Evolutionary conservation across 495 filamentous ascomycete genomes (phyloP).

Genomic region (Podospora bellae-mahoneyi): DNA sequence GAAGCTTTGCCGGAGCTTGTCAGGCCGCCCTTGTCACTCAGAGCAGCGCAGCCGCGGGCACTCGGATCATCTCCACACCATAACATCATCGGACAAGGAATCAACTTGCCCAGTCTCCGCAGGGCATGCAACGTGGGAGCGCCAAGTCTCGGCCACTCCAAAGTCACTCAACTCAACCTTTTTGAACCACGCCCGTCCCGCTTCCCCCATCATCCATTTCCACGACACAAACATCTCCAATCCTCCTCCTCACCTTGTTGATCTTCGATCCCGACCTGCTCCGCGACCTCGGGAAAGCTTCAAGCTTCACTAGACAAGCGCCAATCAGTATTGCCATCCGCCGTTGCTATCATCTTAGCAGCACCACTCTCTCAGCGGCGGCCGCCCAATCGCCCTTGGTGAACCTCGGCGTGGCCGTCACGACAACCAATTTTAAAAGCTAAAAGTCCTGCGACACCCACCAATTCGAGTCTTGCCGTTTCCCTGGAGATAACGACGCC

Average conservation of each 20-base stretch:
- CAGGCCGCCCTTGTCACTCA: slow-evolving; percentile 9
- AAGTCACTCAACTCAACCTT: slow-evolving; percentile 20
- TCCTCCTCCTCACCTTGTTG: not conserved
- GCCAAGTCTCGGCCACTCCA: slow-evolving; percentile 23
- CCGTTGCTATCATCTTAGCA: not conserved
- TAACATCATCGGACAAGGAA: slow-evolving; percentile 34
- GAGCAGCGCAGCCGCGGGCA: slow-evolving; percentile 7
- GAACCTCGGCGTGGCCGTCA: not conserved
- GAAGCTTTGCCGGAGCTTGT: not conserved
- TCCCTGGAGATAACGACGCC: slow-evolving; percentile 12
- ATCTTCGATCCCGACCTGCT: not conserved
- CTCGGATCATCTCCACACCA: slow-evolving; percentile 28
- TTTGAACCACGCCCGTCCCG: slow-evolving; percentile 23
- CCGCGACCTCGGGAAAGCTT: not conserved
- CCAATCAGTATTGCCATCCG: not conserved
- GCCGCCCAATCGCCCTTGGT: not conserved
- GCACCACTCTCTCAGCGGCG: not conserved
- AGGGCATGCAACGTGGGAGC: slow-evolving; percentile 31
- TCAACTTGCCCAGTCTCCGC: slow-evolving; percentile 5
- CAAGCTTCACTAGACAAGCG: not conserved
- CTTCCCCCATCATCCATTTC: slow-evolving; percentile 8
- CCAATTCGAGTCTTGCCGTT: not conserved
- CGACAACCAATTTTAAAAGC: not conserved
- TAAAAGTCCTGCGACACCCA: not conserved
- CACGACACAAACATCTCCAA: slow-evolving; percentile 2